Percentiles rank a stretch among this genome's conserved stretches.
Evolutionary conservation across 116 monocot genomes (phyloP).

Genomic region (Dioscorea cayenensis): DNA sequence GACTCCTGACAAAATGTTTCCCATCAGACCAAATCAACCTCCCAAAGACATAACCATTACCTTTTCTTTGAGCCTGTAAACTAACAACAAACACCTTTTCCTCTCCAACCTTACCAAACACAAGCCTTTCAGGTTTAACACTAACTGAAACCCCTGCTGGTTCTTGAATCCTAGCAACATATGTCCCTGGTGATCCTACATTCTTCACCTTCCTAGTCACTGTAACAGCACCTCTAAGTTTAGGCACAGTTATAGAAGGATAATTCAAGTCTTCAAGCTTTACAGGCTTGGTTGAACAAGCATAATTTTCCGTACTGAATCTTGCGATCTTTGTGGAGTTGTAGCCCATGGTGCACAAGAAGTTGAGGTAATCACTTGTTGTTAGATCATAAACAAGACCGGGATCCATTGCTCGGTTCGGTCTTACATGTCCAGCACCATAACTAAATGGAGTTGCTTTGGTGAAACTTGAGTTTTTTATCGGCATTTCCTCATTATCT

Average conservation of each 20-base stretch:
- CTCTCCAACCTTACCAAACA: conserved; percentile 26
- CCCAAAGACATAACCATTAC: conserved; percentile 30
- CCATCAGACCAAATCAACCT: conserved; percentile 43
- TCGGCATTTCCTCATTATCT: conserved; percentile 35
- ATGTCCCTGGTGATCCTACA: conserved; percentile 42
- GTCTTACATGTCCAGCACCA: conserved; percentile 67
- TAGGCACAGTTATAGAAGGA: conserved; percentile 50
- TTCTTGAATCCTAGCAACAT: conserved; percentile 15
- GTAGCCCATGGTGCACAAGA: conserved; percentile 59
- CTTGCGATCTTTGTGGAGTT: conserved; percentile 16
- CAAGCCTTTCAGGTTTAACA: conserved; percentile 22
- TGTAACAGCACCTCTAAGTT: conserved; percentile 13
- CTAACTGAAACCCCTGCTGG: conserved; percentile 32
- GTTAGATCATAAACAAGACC: conserved; percentile 68
- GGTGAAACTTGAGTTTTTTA: conserved; percentile 28
- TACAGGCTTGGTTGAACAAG: conserved; percentile 21
- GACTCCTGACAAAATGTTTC: conserved; percentile 29
- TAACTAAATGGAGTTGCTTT: conserved; percentile 59
- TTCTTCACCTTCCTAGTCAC: conserved; percentile 42
- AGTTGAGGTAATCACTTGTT: conserved; percentile 48
- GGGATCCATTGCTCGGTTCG: conserved; percentile 65
- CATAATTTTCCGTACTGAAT: conserved; percentile 14
- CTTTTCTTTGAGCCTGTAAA: background rate
- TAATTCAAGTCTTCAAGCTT: conserved; percentile 40
- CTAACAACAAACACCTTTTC: conserved; percentile 37